Evolutionary conservation across 169 alveolate genomes (phyloP).

Genomic region (Cystoisospora suis): DNA sequence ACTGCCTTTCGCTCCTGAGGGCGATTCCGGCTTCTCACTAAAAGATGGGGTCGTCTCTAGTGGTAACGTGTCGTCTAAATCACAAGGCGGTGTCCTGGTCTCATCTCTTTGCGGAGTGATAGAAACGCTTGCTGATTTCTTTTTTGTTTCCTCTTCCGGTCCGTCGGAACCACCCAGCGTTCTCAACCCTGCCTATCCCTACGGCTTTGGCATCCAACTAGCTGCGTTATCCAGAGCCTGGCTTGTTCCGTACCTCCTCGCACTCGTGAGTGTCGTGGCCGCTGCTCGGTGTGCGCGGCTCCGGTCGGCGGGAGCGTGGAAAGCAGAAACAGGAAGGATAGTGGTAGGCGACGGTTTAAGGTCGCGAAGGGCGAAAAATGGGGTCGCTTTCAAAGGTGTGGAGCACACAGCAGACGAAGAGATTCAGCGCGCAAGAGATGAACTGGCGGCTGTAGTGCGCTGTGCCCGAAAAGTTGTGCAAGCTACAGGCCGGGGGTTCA

Average conservation of each 20-base stretch:
- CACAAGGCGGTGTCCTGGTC: background rate
- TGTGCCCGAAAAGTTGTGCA: background rate
- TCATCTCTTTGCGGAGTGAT: conserved; percentile 14
- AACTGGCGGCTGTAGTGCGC: background rate
- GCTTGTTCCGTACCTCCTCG: background rate
- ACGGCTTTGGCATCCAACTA: background rate
- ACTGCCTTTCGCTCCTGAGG: background rate
- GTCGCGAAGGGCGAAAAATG: background rate
- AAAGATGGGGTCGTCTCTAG: no score
- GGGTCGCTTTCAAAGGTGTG: no score
- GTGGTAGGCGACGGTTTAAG: background rate
- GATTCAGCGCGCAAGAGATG: background rate
- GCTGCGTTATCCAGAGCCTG: conserved; percentile 17
- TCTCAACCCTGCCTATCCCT: conserved; percentile 1
- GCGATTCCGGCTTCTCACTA: background rate
- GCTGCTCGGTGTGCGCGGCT: background rate
- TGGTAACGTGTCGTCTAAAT: no score
- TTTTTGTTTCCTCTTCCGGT: background rate
- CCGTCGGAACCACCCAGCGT: conserved; percentile 29
- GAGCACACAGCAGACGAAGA: background rate
- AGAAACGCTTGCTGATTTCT: background rate
- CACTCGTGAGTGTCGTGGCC: background rate
- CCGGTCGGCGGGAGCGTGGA: background rate
- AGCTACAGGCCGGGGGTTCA: background rate
- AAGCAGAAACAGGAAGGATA: background rate